phyloP scores from a whole-genome alignment of 208 protist genomes.

The Histomonas meleagridis region DNA sequence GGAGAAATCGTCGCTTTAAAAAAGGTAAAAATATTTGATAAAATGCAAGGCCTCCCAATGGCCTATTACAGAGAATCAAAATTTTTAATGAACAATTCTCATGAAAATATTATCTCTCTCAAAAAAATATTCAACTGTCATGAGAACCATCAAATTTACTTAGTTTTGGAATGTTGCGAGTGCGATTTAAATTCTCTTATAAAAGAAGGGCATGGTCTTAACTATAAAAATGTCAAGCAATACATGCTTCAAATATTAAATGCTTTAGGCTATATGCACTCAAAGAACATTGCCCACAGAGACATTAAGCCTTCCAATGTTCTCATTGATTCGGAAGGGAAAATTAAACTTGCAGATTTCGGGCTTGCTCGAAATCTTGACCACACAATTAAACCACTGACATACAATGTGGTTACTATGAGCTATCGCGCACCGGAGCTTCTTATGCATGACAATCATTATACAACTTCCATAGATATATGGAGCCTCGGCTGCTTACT shows the following conservation, averaged over 20 bases:
- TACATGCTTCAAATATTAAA: conserved; percentile 61
- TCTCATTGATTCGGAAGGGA: neutral
- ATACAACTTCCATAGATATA: neutral
- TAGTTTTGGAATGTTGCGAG: neutral
- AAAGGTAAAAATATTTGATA: neutral
- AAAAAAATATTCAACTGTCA: neutral
- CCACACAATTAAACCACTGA: neutral
- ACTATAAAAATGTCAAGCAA: too few relatives aligned
- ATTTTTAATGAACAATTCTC: too few relatives aligned
- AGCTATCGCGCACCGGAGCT: neutral
- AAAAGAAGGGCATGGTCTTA: too few relatives aligned
- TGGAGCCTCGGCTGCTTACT: neutral
- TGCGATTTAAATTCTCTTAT: neutral
- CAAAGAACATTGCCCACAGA: conserved; percentile 46
- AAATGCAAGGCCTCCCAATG: neutral
- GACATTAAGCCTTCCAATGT: conserved; percentile 15
- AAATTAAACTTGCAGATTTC: conserved; percentile 10
- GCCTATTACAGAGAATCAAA: neutral
- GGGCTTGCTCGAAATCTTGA: neutral
- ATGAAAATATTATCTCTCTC: neutral
- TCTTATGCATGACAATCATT: neutral
- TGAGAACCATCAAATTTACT: neutral
- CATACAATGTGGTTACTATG: neutral
- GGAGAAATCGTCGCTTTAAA: neutral
- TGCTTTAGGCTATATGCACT: conserved; percentile 67